A percentile compares a stretch with the other conserved stretches of the same genome.
phyloP scores from a whole-genome alignment of 176 grass and related monocot species.

The Chrysopogon serrulatus region DNA sequence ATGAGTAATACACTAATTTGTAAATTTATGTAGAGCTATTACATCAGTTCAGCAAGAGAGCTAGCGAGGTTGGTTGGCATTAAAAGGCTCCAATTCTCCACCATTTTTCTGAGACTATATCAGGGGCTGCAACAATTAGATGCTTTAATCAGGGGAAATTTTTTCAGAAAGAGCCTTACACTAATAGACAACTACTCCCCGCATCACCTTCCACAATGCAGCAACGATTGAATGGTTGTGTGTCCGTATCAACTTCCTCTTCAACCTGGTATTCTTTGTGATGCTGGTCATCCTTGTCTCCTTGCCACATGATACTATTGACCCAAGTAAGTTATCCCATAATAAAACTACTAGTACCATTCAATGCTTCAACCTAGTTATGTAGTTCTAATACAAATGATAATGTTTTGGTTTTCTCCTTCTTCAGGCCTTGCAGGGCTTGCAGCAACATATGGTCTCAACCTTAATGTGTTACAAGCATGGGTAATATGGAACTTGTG shows the following conservation, averaged over 20 bases:
- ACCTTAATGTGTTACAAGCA: constrained; percentile 82
- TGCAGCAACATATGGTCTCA: constrained; percentile 81
- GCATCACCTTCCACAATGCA: constrained; percentile 88
- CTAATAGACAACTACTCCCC: constrained; percentile 80
- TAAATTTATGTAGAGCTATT: constrained; percentile 57
- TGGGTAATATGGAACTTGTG: constrained; percentile 97
- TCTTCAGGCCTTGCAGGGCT: constrained; percentile 86
- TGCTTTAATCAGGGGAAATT: constrained; percentile 80
- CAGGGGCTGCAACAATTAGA: constrained; percentile 73
- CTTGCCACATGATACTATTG: constrained; percentile 52
- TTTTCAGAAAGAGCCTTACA: constrained; percentile 50
- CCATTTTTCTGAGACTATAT: constrained; percentile 83
- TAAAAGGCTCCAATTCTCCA: constrained; percentile 88
- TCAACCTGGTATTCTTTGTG: constrained; percentile 75
- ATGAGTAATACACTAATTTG: constrained; percentile 9
- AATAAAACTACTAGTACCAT: background rate
- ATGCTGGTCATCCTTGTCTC: constrained; percentile 68
- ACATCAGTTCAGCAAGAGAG: constrained; percentile 84
- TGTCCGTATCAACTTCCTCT: constrained; percentile 88
- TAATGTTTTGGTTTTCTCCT: constrained; percentile 3
- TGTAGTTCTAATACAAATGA: background rate
- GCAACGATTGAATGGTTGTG: constrained; percentile 92
- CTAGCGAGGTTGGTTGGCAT: constrained; percentile 88
- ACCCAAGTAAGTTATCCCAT: constrained; percentile 63
- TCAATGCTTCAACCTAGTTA: background rate